Conservation (phyloP, 176 grass and related monocot species). For the Luzula sylvatica region DNA sequence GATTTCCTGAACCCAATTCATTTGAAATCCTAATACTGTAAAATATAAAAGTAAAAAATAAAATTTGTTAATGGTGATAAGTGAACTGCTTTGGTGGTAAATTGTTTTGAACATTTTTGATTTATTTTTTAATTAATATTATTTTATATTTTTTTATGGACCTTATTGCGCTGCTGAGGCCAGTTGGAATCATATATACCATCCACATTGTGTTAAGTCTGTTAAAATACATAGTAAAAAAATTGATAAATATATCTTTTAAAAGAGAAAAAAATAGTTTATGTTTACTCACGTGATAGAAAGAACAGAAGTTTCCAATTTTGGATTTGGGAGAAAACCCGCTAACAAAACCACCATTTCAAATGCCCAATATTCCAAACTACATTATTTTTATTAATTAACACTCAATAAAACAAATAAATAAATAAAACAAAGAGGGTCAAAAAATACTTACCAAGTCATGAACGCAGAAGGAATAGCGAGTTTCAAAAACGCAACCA, state of each 20-base stretch:
- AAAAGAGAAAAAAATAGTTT: background rate
- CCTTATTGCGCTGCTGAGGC: conserved; percentile 79
- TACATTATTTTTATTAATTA: conserved; percentile 17
- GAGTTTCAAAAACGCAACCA: conserved; percentile 50
- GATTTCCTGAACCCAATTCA: conserved; percentile 68
- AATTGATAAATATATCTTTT: background rate
- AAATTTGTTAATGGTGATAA: background rate
- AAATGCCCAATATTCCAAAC: conserved; percentile 94
- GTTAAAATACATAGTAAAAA: conserved; percentile 17
- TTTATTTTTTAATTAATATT: background rate
- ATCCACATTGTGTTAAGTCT: conserved; percentile 97
- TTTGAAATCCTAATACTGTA: conserved; percentile 91
- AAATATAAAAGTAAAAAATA: background rate
- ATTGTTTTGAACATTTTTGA: too few species aligned
- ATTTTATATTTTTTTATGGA: conserved; percentile 12
- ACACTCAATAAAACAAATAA: background rate
- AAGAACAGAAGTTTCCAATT: conserved; percentile 86
- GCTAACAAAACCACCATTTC: conserved; percentile 94
- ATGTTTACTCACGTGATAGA: conserved; percentile 56
- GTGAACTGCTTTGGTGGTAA: too few species aligned
- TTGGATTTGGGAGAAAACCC: conserved; percentile 85
- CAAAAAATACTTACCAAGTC: conserved; percentile 52
- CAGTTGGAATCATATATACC: conserved; percentile 95
- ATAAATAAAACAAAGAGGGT: background rate
- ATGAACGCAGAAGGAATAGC: conserved; percentile 87